Evolutionary conservation across 2,329 filamentous ascomycete species (phyloP).

Genomic region (Trichoderma atrobrunneum): DNA sequence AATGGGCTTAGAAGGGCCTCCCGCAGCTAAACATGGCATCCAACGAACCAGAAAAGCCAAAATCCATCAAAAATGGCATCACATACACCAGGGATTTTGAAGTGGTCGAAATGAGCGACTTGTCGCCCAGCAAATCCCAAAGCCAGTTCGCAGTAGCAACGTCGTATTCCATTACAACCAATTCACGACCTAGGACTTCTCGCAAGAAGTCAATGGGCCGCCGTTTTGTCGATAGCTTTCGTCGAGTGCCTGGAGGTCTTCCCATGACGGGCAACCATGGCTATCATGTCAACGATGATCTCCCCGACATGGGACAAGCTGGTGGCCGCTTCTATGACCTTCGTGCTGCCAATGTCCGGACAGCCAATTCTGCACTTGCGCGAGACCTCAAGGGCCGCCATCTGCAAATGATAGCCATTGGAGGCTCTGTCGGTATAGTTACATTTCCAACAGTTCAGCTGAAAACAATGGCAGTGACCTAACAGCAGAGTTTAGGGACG

Average conservation of each 20-base stretch:
- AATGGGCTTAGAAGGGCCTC: background rate
- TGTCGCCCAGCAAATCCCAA: background rate
- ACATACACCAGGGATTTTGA: conserved; percentile 6
- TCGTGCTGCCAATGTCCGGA: conserved; percentile 1
- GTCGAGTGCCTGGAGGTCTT: background rate
- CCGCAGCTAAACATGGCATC: background rate
- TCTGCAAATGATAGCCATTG: conserved; percentile 3
- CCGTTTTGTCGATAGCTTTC: conserved; percentile 2
- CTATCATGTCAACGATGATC: conserved; percentile 6
- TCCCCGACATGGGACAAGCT: background rate
- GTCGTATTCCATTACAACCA: background rate
- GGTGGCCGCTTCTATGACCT: conserved; percentile 5
- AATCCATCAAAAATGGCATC: conserved; percentile 9
- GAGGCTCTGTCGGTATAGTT: background rate
- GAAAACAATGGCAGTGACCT: background rate
- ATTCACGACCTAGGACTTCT: background rate
- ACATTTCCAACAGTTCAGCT: background rate
- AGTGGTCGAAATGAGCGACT: conserved; percentile 1
- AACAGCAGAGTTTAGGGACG: background rate
- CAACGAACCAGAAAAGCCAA: background rate
- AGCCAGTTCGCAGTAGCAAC: background rate
- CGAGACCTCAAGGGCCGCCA: conserved; percentile 3
- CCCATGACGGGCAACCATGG: background rate
- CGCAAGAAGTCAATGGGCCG: conserved; percentile 2
- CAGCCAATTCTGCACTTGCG: conserved; percentile 4